Conservation (phyloP, 2,329 filamentous ascomycete genomes). For the Fusarium bulbicola region DNA sequence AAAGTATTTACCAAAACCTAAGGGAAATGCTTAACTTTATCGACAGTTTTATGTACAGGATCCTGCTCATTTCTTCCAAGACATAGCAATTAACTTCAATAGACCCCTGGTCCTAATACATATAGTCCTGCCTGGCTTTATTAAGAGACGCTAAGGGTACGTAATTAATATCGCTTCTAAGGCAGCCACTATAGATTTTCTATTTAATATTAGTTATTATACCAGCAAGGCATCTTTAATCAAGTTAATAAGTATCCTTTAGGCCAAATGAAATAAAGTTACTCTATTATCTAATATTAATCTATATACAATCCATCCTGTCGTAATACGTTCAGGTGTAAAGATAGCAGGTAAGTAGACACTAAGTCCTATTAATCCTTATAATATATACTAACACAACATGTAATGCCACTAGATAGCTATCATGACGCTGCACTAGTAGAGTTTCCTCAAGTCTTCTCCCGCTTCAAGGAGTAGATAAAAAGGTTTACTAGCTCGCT, state of each 20-base stretch:
- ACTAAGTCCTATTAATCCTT: accelerated
- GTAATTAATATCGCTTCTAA: neutral
- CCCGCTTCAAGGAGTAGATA: neutral
- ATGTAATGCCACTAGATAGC: accelerated
- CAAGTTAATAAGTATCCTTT: neutral
- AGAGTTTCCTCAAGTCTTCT: neutral
- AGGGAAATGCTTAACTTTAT: neutral
- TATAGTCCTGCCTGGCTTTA: neutral
- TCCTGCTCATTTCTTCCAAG: neutral
- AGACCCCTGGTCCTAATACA: neutral
- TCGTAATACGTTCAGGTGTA: neutral
- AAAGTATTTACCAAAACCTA: no score
- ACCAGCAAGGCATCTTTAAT: neutral
- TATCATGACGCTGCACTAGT: neutral
- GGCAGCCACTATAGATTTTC: neutral
- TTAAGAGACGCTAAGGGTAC: neutral
- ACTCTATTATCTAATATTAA: neutral
- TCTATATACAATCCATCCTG: neutral
- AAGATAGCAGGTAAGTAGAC: neutral
- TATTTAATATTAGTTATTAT: neutral
- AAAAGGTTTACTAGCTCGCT: neutral
- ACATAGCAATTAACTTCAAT: neutral
- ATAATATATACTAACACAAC: accelerated
- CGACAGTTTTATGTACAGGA: neutral
- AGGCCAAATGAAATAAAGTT: neutral